phyloP scores from a whole-genome alignment of 495 filamentous ascomycete genomes.

The Glonium stellatum region DNA sequence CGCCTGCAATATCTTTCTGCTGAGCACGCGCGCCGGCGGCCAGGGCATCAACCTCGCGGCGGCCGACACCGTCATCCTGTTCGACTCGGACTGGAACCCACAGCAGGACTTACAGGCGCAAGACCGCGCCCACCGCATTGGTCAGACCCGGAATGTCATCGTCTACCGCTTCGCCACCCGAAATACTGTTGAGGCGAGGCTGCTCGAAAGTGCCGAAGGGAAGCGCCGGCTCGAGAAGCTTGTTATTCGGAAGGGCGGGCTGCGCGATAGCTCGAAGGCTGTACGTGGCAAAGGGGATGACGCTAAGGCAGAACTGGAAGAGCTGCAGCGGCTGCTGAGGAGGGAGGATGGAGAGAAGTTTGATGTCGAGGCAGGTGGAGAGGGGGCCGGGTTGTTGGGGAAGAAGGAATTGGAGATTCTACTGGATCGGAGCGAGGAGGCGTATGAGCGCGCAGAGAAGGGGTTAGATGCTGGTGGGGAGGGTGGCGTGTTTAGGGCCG shows the following conservation, averaged over 20 bases:
- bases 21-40: slow-evolving; percentile 85
- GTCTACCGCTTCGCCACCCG: slow-evolving; percentile 94
- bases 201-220: slow-evolving; percentile 81
- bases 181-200: slow-evolving; percentile 81
- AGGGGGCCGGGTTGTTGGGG: slow-evolving; percentile 57
- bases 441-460: slow-evolving; percentile 71
- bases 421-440: slow-evolving; percentile 78
- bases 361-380: slow-evolving; percentile 50
- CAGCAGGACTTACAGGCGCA: slow-evolving; percentile 96
- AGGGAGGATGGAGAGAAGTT: slow-evolving; percentile 51
- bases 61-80: slow-evolving; percentile 69
- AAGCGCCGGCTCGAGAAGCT: slow-evolving; percentile 93
- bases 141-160: slow-evolving; percentile 83
- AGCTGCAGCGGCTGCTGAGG: slow-evolving; percentile 52
- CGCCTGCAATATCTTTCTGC: slow-evolving; percentile 69
- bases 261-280: slow-evolving; percentile 52
- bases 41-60: slow-evolving; percentile 83
- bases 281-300: slow-evolving; percentile 38
- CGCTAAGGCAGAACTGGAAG: slow-evolving; percentile 45
- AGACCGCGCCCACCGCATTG: slow-evolving; percentile 90
- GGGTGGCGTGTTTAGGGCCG: slow-evolving; percentile 51
- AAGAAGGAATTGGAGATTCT: slow-evolving; percentile 71
- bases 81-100: slow-evolving; percentile 91
- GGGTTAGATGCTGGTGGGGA: slow-evolving; percentile 51
- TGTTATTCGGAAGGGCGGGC: slow-evolving; percentile 87